A percentile compares a stretch with the other conserved stretches of the same genome.
These are phyloP conservation scores for Entomortierella chlamydospora DNA, from an alignment of 192 early-diverging fungal species.

Conservation along the genomic window DNA sequence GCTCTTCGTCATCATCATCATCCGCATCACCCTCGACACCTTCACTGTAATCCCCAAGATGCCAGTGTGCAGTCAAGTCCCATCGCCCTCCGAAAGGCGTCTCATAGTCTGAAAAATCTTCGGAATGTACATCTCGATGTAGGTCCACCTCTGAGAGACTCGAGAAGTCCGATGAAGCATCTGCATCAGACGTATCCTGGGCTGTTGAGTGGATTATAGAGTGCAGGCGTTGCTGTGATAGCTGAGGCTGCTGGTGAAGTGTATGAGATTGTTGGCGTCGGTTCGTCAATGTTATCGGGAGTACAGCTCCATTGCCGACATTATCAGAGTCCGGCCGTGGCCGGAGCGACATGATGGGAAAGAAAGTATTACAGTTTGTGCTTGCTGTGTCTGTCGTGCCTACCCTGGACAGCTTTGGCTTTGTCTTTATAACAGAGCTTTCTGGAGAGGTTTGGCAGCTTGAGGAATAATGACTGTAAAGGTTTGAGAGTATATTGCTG, in stretches of 20 bases:
- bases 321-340: not conserved
- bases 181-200: conserved; percentile 25
- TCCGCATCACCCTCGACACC: conserved; percentile 44
- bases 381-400: too few relatives aligned
- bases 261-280: not conserved
- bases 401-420: not conserved
- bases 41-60: conserved; percentile 37
- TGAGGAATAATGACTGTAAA: too few relatives aligned
- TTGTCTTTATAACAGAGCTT: too few relatives aligned
- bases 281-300: not conserved
- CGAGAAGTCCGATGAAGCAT: conserved; percentile 36
- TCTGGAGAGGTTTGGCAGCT: too few relatives aligned
- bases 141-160: conserved; percentile 22
- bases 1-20: conserved; percentile 46
- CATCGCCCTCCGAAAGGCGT: conserved; percentile 27
- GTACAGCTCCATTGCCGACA: not conserved
- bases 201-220: not conserved
- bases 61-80: conserved; percentile 41
- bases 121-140: conserved; percentile 2
- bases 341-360: not conserved
- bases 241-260: not conserved
- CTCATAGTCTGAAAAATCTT: conserved; percentile 28
- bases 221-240: not conserved
- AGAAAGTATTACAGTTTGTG: not conserved
- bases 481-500: too few relatives aligned